Base-by-base conservation (phyloP, 164 flowering plant genomes). In the Tetrastigma voinierianum region DNA sequence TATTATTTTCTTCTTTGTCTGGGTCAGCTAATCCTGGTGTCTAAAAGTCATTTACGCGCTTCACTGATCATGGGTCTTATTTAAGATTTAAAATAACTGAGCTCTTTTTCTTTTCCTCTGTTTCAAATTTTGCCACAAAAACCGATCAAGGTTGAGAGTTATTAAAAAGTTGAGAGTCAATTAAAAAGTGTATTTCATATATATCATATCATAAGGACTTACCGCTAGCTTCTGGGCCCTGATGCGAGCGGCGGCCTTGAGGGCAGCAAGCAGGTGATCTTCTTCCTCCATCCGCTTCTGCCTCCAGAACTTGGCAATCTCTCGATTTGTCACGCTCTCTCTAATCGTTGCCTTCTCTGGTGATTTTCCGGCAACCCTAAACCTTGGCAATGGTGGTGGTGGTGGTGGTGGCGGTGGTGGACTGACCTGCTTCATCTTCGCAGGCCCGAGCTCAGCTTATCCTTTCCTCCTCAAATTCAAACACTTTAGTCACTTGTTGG, bases 191-290 rank as follows among this genome's bases (percentile, higher is more conserved):
- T 4, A 32, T 32, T 25, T 32, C 40, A 32, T 32, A 32, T 32
- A 32, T 32, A 32, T 32, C 40, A 32, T 32, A 32, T 32, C 40
- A 3, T 32, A 62, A 24, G 48, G 23, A 46, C 80, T 79, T 80
- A 91, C 97, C 2, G 84, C 64, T 67, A 91, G 75, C 61, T 81
- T 81, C 1, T 78, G 83, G 4, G 90, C 89, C 55, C 84, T 77
- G 72, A 86, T 62, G 46, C 90, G 83, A 20, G 95, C 97, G 1
- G 93, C 93, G 17, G 97, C 90, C 74, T 87, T 91, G 62, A 87
- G 70, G 18, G 97, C 95, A 24, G 89, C 83, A 2, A 78, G 70
- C 64, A 91, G 80, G 55, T 91, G 97, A 14, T 91, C 91, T 59
- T 91, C 95, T 74, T 91, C 93, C 17, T 65, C 83, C 62, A 75